These are phyloP conservation scores for Aphanomyces cochlioides DNA, from an alignment of 352 stramenopile species.

Conservation along the genomic window DNA sequence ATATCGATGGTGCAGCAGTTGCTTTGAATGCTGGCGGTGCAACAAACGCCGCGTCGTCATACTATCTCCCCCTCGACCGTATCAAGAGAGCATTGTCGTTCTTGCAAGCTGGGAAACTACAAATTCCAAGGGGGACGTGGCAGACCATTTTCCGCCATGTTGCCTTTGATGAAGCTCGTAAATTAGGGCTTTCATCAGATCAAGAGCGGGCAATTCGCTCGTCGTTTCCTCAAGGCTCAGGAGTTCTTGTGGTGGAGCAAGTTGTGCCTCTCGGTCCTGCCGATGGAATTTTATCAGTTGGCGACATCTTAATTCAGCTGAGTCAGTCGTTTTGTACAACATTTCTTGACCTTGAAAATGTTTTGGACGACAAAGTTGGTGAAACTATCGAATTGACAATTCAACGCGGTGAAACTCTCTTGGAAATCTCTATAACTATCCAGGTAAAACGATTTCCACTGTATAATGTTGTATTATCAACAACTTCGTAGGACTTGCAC, in stretches of 20 bases:
- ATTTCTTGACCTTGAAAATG: slow-evolving; percentile 79
- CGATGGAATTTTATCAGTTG: slow-evolving; percentile 65
- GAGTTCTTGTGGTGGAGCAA: slow-evolving; percentile 87
- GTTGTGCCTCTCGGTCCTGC: slow-evolving; percentile 76
- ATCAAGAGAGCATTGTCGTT: slow-evolving; percentile 73
- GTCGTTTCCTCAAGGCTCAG: slow-evolving; percentile 71
- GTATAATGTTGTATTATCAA: not conserved
- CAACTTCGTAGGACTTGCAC: slow-evolving; percentile 57
- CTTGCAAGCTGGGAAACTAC: slow-evolving; percentile 46
- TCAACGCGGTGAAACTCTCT: slow-evolving; percentile 57
- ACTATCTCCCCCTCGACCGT: slow-evolving; percentile 87
- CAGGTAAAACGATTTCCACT: not conserved
- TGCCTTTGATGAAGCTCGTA: slow-evolving; percentile 85
- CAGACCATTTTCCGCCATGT: slow-evolving; percentile 87
- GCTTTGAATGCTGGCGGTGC: slow-evolving; percentile 87
- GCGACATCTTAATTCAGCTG: slow-evolving; percentile 84
- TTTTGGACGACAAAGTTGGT: slow-evolving; percentile 65
- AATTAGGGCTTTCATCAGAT: slow-evolving; percentile 62
- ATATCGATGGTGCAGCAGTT: slow-evolving; percentile 84
- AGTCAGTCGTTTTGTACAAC: slow-evolving; percentile 64
- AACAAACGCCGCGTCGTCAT: slow-evolving; percentile 83
- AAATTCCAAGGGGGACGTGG: slow-evolving; percentile 64
- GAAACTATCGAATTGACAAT: slow-evolving; percentile 60
- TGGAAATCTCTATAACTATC: slow-evolving; percentile 33
- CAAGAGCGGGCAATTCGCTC: slow-evolving; percentile 66